Conservation (phyloP, 2,329 filamentous ascomycete genomes). For the Domatiomyces catenatus region DNA sequence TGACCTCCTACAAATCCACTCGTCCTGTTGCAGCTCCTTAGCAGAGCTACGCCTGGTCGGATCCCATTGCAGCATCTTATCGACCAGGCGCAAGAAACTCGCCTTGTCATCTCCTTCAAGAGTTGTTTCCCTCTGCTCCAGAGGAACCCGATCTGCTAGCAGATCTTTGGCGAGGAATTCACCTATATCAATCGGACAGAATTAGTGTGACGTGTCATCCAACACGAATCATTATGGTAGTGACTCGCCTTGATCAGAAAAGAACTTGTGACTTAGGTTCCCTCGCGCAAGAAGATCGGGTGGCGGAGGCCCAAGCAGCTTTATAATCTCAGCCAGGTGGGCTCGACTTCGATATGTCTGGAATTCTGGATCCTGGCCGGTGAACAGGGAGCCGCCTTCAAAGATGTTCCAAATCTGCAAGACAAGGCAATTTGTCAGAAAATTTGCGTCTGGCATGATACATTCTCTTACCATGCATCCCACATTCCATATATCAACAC, state of each 20-base stretch:
- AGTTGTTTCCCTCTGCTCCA: conserved; percentile 17
- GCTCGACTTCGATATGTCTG: conserved; percentile 27
- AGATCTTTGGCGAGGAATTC: conserved; percentile 12
- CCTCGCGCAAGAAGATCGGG: conserved; percentile 22
- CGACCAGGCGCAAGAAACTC: conserved; percentile 21
- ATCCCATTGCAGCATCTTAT: conserved; percentile 26
- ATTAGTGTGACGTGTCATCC: not conserved
- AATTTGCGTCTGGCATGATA: conserved; percentile 1
- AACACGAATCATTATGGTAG: not conserved
- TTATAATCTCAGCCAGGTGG: conserved; percentile 36
- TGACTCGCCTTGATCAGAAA: conserved; percentile 23
- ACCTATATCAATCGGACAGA: not conserved
- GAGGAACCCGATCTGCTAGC: conserved; percentile 19
- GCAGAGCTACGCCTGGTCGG: conserved; percentile 4
- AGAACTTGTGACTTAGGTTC: conserved; percentile 24
- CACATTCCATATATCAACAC: conserved; percentile 39
- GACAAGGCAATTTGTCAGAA: conserved; percentile 2
- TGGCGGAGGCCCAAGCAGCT: conserved; percentile 31
- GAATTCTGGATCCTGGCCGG: conserved; percentile 25
- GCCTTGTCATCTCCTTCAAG: conserved; percentile 20
- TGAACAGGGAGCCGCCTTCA: conserved; percentile 32
- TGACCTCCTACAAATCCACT: not conserved
- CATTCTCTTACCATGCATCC: conserved; percentile 33
- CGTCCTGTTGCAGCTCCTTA: not conserved
- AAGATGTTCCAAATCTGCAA: conserved; percentile 36